Base-by-base conservation (phyloP, 352 stramenopile genomes). In the Globisporangium polare region DNA sequence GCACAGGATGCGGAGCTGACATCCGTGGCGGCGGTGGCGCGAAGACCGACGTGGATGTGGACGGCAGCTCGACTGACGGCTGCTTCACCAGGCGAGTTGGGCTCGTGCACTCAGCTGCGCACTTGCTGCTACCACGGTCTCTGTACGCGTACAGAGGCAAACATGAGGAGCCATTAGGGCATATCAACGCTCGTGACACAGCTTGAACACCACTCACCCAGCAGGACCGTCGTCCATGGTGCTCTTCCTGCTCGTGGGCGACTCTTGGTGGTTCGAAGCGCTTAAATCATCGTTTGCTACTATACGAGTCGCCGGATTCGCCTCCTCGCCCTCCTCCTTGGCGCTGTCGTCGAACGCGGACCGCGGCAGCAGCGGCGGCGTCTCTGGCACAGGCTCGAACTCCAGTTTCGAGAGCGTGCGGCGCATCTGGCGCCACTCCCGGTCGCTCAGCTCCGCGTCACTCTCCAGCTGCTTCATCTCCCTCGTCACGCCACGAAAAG, bases 331-430 rank as follows among this genome's bases (percentile, higher is more conserved):
- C 7, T 62, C 60, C 4, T 67, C 59, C 10, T 62, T 63, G 1
- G 53, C 27, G 20, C 20, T 33, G 24, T 67, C 49, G 26, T 63
- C 58, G 37, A 81, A 84, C 2, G 77, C 33, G 29, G 72, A 76
- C 6, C 72, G 62, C 37, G 74, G 72, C 5, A 81, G 60, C 37
- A 84, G 63, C 42, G 58, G 46, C 22, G 78, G 78, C 5, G 77
- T 86, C 74, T 88, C 78, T 0, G 76, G 78, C 29, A 88, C 76
- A 8, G 78, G 74, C n/a, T 86, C 78, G 35, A 88, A 88, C 35
- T 77, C 64, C n/a, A 88, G 74, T 53, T 75, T 78, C 29, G 74
- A 53, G 47, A 88, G 68, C 55, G 74, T 70, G 7, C 78, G 75
- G 1, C 76, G 70, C 74, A 83, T 86, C 63, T 86, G 72, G 12